Evolutionary conservation across 176 grass and related monocot genomes (phyloP).

Genomic region (Leersia perrieri): DNA sequence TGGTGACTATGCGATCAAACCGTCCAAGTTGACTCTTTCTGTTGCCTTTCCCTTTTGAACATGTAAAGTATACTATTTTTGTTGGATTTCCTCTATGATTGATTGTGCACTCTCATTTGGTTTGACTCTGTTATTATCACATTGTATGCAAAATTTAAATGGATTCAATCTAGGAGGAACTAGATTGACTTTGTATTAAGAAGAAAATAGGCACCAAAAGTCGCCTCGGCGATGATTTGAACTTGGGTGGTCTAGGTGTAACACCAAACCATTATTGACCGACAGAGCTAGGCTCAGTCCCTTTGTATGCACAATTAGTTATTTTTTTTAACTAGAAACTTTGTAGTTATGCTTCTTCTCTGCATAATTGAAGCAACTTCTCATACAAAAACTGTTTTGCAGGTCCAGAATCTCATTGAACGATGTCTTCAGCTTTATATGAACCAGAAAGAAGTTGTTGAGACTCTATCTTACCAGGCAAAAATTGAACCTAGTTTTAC

Average conservation of each 20-base stretch:
- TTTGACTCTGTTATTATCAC: neutral
- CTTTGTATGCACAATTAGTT: conserved; percentile 13
- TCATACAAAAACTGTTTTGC: conserved; percentile 43
- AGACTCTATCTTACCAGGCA: conserved; percentile 69
- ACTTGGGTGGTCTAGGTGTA: no score
- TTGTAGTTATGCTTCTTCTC: conserved; percentile 2
- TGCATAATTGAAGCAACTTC: conserved; percentile 11
- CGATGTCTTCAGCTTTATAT: conserved; percentile 98
- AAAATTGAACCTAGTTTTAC: conserved; percentile 99
- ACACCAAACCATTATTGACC: no score
- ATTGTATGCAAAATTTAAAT: conserved; percentile 1
- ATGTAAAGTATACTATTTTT: neutral
- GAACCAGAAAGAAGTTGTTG: conserved; percentile 96
- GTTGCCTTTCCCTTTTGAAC: neutral
- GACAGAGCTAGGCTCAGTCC: no score
- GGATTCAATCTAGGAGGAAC: no score
- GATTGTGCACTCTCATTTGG: neutral
- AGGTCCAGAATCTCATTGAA: conserved; percentile 99
- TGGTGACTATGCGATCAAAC: neutral
- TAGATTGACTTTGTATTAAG: no score
- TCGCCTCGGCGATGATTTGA: no score
- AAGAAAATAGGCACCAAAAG: no score
- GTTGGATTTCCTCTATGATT: neutral
- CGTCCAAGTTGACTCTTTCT: neutral
- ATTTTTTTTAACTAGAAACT: neutral